These are phyloP conservation scores for Adansonia grandidieri DNA, from an alignment of 441 rosid genomes.

Conservation along the genomic window DNA sequence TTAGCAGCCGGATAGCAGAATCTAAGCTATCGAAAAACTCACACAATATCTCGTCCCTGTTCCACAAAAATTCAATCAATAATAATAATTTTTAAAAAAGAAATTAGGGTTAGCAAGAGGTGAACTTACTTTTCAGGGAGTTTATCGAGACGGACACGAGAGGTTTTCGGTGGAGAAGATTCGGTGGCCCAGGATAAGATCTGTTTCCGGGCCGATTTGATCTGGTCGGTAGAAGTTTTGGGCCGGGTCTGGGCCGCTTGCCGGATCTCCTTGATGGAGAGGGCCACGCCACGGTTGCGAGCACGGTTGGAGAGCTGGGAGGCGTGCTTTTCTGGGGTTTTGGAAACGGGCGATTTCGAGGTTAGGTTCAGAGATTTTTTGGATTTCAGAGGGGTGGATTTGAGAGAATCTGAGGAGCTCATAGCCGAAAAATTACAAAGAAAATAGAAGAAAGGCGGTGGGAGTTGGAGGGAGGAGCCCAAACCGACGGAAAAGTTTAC, in stretches of 20 bases:
- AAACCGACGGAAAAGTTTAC: too few species aligned
- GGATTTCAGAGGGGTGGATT: conserved; percentile 49
- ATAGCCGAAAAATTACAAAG: conserved; percentile 24
- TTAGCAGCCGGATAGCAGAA: conserved; percentile 53
- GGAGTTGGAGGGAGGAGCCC: too few species aligned
- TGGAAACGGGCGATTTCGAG: conserved; percentile 39
- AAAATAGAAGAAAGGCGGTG: not conserved
- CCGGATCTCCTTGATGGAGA: conserved; percentile 68
- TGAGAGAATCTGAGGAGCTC: conserved; percentile 39
- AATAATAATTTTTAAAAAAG: not conserved
- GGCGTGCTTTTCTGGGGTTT: conserved; percentile 66
- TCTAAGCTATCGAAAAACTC: conserved; percentile 76
- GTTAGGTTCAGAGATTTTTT: conserved; percentile 40
- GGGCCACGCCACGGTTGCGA: conserved; percentile 60
- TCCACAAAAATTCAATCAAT: conserved; percentile 13
- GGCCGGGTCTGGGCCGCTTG: conserved; percentile 51
- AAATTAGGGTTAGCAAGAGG: conserved; percentile 5
- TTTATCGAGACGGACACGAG: conserved; percentile 18
- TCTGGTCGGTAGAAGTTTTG: conserved; percentile 25
- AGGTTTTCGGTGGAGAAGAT: conserved; percentile 21
- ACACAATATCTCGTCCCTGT: conserved; percentile 60
- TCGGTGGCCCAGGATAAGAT: conserved; percentile 43
- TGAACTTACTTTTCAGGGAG: conserved; percentile 70
- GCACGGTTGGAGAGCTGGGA: conserved; percentile 46
- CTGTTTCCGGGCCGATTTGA: conserved; percentile 54